Evolutionary conservation across 257 asterid species (phyloP), one percentile per base, ranked within the genome.

Genomic region (Nicotiana paniculata): DNA sequence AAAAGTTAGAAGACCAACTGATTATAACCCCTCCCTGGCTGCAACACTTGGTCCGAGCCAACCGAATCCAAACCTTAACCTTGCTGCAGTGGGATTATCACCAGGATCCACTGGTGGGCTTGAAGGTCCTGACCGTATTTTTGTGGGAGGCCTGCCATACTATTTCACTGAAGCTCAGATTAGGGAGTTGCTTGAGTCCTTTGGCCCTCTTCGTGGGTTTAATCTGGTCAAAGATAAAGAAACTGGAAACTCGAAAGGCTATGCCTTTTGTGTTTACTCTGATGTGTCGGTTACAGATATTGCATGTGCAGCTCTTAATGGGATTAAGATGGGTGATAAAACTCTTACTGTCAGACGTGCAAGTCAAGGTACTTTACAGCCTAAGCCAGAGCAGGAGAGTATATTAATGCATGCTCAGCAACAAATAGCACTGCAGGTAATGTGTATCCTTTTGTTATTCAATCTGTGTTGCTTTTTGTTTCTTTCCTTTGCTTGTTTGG

Each of bases 21-120:
- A 96, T 87, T 96, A 96, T 82, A 94, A 96, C 77, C 99, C 99
- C 3, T 94, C 98, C 46, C 89, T 94, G 62, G 99, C 98, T 81
- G 98, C 98, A 51, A 90, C 98, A 83, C 98, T 96, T 83, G 99
- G 99, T 67, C 98, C 99, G 53, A 96, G 99, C 85, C 97, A 94
- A 79, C 99, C 99, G 3, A 92, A 88, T 83, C 97, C 97, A 7
- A 92, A 93, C 87, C 84, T 96, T 81, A 92, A 94, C 88, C 99
- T 96, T 83, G 91, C 77, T 54, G 98, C 98, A 13, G 99, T 96
- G 84, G 99, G 99, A 39, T 84, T 96, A 83, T 87, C 98, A 65
- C 97, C 98, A 4, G 98, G 98, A 28, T 90, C 98, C 69, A 90
- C 97, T 59, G 98, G 97, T 78, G 98, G 98, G 80, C 97, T 94